A percentile compares a stretch with the other conserved stretches of the same genome.
Conservation (phyloP, 768 basidiomycete species). For the Heimioporus sp. region DNA sequence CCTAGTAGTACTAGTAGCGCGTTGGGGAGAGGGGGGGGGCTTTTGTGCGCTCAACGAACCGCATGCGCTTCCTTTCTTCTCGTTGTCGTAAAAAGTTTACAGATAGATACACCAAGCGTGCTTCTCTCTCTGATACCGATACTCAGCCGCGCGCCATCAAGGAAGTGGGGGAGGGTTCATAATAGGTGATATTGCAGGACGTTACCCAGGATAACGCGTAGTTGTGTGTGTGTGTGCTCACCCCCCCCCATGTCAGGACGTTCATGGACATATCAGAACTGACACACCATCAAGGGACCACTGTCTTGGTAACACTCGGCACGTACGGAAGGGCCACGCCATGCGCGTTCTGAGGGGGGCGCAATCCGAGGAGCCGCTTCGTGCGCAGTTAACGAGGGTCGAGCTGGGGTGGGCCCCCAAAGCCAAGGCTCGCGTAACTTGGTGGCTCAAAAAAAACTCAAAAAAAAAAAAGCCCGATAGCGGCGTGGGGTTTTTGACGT, state of each 20-base stretch:
- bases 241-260: slow-evolving; percentile 8
- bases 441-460: neutral
- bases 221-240: too few relatives aligned
- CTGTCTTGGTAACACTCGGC: neutral
- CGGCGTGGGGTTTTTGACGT: neutral
- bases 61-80: slow-evolving; percentile 10
- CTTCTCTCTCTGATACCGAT: too few relatives aligned
- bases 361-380: neutral
- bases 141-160: slow-evolving; percentile 6
- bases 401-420: neutral
- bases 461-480: neutral
- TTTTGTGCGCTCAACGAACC: neutral
- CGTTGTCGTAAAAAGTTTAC: slow-evolving; percentile 9
- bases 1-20: too few relatives aligned
- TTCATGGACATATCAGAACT: slow-evolving; percentile 12
- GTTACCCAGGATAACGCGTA: neutral
- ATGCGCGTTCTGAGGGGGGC: neutral
- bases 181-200: slow-evolving; percentile 18
- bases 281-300: slow-evolving; percentile 12
- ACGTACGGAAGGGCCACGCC: slow-evolving; percentile 15
- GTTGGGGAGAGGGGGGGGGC: too few relatives aligned
- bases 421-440: slow-evolving; percentile 2
- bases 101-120: slow-evolving; percentile 2
- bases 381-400: slow-evolving; percentile 11
- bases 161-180: neutral